These are phyloP conservation scores for Microsporum audouinii DNA, from an alignment of 2,329 filamentous ascomycete species.

Conservation along the genomic window DNA sequence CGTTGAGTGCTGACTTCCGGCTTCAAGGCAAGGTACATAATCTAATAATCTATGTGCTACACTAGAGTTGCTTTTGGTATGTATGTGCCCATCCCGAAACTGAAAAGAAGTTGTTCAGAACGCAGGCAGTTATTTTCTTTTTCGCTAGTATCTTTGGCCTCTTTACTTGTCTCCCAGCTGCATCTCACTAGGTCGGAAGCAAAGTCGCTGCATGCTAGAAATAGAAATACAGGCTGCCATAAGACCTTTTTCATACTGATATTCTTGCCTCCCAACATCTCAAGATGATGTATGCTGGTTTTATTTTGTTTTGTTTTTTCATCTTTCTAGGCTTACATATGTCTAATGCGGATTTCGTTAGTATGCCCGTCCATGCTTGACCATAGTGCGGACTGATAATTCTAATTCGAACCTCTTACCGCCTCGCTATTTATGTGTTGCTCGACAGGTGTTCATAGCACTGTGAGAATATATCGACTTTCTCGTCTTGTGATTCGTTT, in stretches of 20 bases:
- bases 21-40: not conserved
- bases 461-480: not conserved
- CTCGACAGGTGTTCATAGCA: not conserved
- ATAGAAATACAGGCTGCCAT: not conserved
- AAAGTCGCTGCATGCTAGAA: not conserved
- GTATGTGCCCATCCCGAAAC: slow-evolving; percentile 2
- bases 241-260: not conserved
- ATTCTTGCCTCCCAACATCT: not conserved
- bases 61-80: slow-evolving; percentile 2
- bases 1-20: slow-evolving; percentile 1
- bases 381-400: not conserved
- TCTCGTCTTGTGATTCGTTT: not conserved
- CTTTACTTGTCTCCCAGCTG: not conserved
- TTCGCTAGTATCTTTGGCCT: not conserved
- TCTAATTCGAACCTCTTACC: not conserved
- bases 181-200: not conserved
- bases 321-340: not conserved
- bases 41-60: not conserved
- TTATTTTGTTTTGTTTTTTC: not conserved
- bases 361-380: not conserved
- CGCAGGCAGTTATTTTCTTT: slow-evolving; percentile 2
- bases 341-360: not conserved
- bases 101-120: slow-evolving; percentile 2
- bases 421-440: not conserved
- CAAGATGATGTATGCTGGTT: not conserved